phyloP scores from a whole-genome alignment of 163 green algal genomes.

The Smithsoniella earleae region DNA sequence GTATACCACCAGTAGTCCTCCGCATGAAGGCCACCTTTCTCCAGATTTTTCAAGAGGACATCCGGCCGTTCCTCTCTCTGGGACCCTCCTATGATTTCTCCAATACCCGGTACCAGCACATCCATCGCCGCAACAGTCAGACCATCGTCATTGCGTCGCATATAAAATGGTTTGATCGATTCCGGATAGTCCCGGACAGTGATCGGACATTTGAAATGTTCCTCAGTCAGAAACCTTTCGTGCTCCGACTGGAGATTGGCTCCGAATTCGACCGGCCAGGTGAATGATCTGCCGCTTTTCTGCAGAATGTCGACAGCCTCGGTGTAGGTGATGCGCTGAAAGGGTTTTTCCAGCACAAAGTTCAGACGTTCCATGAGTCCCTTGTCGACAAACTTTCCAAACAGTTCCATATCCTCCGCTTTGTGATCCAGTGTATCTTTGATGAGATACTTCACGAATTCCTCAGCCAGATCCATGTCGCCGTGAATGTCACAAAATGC shows the following conservation, averaged over 20 bases:
- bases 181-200: constrained; percentile 79
- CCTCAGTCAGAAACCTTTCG: constrained; percentile 48
- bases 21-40: no score
- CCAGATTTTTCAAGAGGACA: no score
- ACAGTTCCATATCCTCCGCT: constrained; percentile 78
- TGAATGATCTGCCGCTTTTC: constrained; percentile 40
- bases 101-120: constrained; percentile 50
- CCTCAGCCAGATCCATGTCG: constrained; percentile 75
- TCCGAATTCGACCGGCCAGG: constrained; percentile 54
- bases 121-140: constrained; percentile 67
- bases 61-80: constrained; percentile 65
- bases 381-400: constrained; percentile 82
- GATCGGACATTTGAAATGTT: constrained; percentile 43
- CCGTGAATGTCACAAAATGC: constrained; percentile 82
- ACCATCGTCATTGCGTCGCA: constrained; percentile 64
- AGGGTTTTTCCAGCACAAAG: constrained; percentile 34
- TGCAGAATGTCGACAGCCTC: constrained; percentile 51
- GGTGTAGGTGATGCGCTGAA: constrained; percentile 49
- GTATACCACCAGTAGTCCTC: constrained; percentile 54
- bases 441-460: constrained; percentile 82
- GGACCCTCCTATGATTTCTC: constrained; percentile 62
- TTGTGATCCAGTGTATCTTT: constrained; percentile 64
- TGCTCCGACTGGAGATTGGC: constrained; percentile 57
- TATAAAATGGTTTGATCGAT: constrained; percentile 96
- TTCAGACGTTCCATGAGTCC: constrained; percentile 59